Evolutionary conservation across 768 basidiomycete species (phyloP).

Genomic region (Postia placenta): DNA sequence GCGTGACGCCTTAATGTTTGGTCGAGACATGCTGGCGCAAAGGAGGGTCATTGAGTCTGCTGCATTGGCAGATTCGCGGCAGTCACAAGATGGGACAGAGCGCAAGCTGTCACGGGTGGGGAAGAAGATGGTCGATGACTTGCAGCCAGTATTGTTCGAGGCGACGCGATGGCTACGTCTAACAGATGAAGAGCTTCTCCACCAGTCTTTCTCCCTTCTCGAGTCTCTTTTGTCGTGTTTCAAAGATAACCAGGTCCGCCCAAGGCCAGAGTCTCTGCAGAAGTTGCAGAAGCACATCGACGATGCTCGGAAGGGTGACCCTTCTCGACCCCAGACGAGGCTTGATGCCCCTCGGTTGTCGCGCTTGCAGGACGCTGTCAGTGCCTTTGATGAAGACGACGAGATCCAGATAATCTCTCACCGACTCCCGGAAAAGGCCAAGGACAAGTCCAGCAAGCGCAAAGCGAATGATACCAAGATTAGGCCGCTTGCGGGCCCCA

Average conservation of each 20-base stretch:
- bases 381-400: conserved; percentile 54
- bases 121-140: conserved; percentile 66
- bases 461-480: conserved; percentile 4
- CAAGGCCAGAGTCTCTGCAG: conserved; percentile 47
- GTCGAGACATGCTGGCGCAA: conserved; percentile 76
- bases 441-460: background rate
- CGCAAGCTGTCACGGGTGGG: conserved; percentile 53
- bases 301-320: conserved; percentile 46
- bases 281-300: conserved; percentile 65
- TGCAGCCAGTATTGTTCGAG: conserved; percentile 76
- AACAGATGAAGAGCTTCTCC: conserved; percentile 86
- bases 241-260: conserved; percentile 51
- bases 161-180: conserved; percentile 85
- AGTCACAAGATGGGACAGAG: conserved; percentile 18
- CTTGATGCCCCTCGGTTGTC: conserved; percentile 53
- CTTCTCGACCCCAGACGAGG: conserved; percentile 43
- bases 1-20: conserved; percentile 95
- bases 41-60: conserved; percentile 76
- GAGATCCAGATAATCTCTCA: conserved; percentile 51
- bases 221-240: conserved; percentile 77
- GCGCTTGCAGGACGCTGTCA: conserved; percentile 61
- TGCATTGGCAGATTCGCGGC: conserved; percentile 32
- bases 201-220: conserved; percentile 82
- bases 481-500: conserved; percentile 4
- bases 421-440: conserved; percentile 15